A percentile compares a stretch with the other conserved stretches of the same genome.
These are phyloP conservation scores for Penicillium concentricum DNA, from an alignment of 2,329 filamentous ascomycete genomes.

Conservation along the genomic window DNA sequence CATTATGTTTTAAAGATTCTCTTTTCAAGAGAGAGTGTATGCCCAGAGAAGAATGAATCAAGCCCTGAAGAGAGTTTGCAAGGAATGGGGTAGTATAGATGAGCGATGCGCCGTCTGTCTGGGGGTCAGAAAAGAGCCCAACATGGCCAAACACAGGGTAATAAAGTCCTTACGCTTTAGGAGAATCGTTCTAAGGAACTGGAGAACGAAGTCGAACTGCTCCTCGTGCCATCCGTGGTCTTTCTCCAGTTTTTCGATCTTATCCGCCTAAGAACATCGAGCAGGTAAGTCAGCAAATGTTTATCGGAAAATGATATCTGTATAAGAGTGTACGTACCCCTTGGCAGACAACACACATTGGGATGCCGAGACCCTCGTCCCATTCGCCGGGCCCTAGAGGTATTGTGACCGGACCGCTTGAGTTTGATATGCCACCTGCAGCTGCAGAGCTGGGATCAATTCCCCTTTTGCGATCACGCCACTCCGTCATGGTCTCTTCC, in stretches of 20 bases:
- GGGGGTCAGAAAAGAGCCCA: slow-evolving; percentile 12
- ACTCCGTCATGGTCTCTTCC: slow-evolving; percentile 79
- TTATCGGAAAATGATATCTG: neutral
- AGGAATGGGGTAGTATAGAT: slow-evolving; percentile 80
- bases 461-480: slow-evolving; percentile 73
- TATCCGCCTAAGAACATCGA: slow-evolving; percentile 62
- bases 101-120: slow-evolving; percentile 73
- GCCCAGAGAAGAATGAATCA: slow-evolving; percentile 81
- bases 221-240: slow-evolving; percentile 93
- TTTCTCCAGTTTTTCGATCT: slow-evolving; percentile 86
- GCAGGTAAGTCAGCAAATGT: slow-evolving; percentile 21
- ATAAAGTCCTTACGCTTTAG: slow-evolving; percentile 67
- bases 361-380: slow-evolving; percentile 84
- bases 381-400: slow-evolving; percentile 87
- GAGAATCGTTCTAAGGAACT: slow-evolving; percentile 85
- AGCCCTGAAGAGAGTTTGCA: slow-evolving; percentile 71
- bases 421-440: slow-evolving; percentile 53
- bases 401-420: slow-evolving; percentile 67
- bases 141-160: neutral
- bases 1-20: slow-evolving; percentile 79
- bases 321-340: slow-evolving; percentile 59
- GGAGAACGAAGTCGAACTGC: slow-evolving; percentile 92
- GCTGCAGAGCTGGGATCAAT: slow-evolving; percentile 58
- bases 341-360: slow-evolving; percentile 92
- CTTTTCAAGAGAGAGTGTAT: slow-evolving; percentile 81